Evolutionary conservation across 2,329 filamentous ascomycete species (phyloP).

Genomic region (Fusarium odoratissimum): DNA sequence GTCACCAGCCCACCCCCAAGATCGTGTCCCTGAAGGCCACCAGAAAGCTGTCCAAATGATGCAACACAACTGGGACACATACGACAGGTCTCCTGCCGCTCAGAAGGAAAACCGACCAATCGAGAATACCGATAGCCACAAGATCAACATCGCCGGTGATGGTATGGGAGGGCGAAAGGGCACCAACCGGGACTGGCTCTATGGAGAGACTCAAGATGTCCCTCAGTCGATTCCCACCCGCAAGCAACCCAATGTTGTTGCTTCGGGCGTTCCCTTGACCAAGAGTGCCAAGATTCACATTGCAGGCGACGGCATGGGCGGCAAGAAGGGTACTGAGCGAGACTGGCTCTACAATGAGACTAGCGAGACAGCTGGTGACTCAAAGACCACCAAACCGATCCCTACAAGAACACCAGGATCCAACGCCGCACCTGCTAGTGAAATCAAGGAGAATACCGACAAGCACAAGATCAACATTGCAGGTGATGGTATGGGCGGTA

Average conservation of each 20-base stretch:
- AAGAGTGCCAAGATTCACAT: constrained; percentile 53
- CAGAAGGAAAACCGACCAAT: constrained; percentile 63
- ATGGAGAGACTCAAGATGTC: constrained; percentile 52
- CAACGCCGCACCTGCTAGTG: neutral
- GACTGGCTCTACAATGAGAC: constrained; percentile 69
- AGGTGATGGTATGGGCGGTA: constrained; percentile 74
- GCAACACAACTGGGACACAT: constrained; percentile 70
- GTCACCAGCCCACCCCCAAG: constrained; percentile 62
- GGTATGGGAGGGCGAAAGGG: constrained; percentile 74
- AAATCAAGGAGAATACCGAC: constrained; percentile 28
- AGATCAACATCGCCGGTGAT: constrained; percentile 65
- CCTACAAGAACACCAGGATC: constrained; percentile 51
- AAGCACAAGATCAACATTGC: constrained; percentile 56
- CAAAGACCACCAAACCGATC: constrained; percentile 41
- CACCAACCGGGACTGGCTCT: constrained; percentile 67
- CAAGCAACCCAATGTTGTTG: constrained; percentile 31
- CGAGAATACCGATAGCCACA: constrained; percentile 57
- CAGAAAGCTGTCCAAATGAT: constrained; percentile 80
- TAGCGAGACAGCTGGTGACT: constrained; percentile 45
- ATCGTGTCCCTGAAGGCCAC: constrained; percentile 66
- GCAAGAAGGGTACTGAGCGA: constrained; percentile 63
- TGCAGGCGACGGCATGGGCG: constrained; percentile 74
- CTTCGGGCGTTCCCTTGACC: constrained; percentile 25
- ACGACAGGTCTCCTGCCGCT: constrained; percentile 65
- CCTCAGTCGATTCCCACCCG: constrained; percentile 35